These are phyloP conservation scores for Protomyces inundatus DNA, from an alignment of 1,139 yeast species.

Conservation along the genomic window DNA sequence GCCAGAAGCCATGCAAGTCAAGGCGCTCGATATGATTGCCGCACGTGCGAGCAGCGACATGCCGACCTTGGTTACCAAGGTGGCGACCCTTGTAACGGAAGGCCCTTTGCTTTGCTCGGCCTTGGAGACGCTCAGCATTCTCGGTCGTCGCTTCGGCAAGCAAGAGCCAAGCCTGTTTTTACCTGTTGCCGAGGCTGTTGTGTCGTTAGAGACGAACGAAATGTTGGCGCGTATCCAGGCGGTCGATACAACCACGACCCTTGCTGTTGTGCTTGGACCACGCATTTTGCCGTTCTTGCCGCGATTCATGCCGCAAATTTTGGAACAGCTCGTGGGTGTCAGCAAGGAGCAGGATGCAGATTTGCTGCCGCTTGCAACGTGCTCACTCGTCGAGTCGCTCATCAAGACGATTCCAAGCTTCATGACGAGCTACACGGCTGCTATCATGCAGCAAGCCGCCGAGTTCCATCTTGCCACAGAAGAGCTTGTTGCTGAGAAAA, in stretches of 20 bases:
- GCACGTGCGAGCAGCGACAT: slow-evolving; percentile 3
- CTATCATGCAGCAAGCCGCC: slow-evolving; percentile 19
- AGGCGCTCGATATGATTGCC: slow-evolving; percentile 14
- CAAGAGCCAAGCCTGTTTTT: slow-evolving; percentile 49
- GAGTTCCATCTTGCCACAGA: slow-evolving; percentile 25
- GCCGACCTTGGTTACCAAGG: slow-evolving; percentile 5
- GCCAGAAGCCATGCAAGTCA: slow-evolving; percentile 9
- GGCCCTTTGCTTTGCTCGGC: slow-evolving; percentile 7
- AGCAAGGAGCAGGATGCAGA: slow-evolving; percentile 34
- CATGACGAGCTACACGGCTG: slow-evolving; percentile 61
- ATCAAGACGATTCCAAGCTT: slow-evolving; percentile 84
- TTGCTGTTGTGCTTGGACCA: slow-evolving; percentile 73
- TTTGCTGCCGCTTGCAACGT: slow-evolving; percentile 45
- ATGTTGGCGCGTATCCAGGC: slow-evolving; percentile 69
- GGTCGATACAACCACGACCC: slow-evolving; percentile 62
- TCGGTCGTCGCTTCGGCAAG: slow-evolving; percentile 60
- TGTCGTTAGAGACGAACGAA: slow-evolving; percentile 49
- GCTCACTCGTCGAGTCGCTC: slow-evolving; percentile 68
- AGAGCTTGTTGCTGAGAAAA: slow-evolving; percentile 7
- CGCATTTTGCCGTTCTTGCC: slow-evolving; percentile 81
- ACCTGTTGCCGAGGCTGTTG: slow-evolving; percentile 49
- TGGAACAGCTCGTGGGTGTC: slow-evolving; percentile 52
- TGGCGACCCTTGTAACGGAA: not conserved
- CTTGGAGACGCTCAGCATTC: slow-evolving; percentile 60
- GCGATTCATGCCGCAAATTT: slow-evolving; percentile 70